A percentile compares a stretch with the other conserved stretches of the same genome.
phyloP scores from a whole-genome alignment of 768 basidiomycete genomes.

The Trametes gibbosa region DNA sequence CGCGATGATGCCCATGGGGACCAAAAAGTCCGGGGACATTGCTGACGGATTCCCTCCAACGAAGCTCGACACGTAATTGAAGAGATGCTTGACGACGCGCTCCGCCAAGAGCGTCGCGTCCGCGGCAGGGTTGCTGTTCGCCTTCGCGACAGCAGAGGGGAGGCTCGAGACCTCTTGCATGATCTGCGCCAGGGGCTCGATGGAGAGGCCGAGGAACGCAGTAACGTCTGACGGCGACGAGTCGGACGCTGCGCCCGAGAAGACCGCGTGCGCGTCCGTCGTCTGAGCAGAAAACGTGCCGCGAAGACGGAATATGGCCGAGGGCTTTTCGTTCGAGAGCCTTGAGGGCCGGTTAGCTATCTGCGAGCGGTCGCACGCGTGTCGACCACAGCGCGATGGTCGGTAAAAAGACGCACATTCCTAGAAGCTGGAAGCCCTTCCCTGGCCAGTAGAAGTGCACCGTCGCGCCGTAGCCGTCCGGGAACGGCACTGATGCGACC shows the following conservation, averaged over 20 bases:
- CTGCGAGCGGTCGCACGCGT: not conserved
- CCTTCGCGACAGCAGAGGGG: conserved; percentile 31
- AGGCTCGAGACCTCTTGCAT: conserved; percentile 53
- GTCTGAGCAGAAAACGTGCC: conserved; percentile 51
- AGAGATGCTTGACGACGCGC: conserved; percentile 59
- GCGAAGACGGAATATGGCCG: conserved; percentile 81
- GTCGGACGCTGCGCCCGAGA: conserved; percentile 25
- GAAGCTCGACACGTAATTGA: conserved; percentile 25
- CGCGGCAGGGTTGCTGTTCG: conserved; percentile 15
- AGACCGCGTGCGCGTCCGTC: conserved; percentile 30
- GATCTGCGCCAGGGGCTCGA: conserved; percentile 71
- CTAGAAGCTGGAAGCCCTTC: conserved; percentile 81
- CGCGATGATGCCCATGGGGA: conserved; percentile 22
- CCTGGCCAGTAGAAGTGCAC: conserved; percentile 88
- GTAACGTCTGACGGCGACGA: conserved; percentile 45
- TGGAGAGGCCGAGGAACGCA: conserved; percentile 74
- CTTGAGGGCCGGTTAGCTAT: conserved; percentile 35
- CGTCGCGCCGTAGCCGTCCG: conserved; percentile 78
- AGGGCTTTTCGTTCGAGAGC: conserved; percentile 88
- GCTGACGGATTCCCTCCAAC: conserved; percentile 12
- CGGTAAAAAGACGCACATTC: conserved; percentile 58
- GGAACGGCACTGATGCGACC: conserved; percentile 59
- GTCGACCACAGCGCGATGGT: not conserved
- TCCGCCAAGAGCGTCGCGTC: conserved; percentile 63
- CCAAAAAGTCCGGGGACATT: conserved; percentile 14